phyloP scores from a whole-genome alignment of 441 rosid species.

The Adansonia rubrostipa region DNA sequence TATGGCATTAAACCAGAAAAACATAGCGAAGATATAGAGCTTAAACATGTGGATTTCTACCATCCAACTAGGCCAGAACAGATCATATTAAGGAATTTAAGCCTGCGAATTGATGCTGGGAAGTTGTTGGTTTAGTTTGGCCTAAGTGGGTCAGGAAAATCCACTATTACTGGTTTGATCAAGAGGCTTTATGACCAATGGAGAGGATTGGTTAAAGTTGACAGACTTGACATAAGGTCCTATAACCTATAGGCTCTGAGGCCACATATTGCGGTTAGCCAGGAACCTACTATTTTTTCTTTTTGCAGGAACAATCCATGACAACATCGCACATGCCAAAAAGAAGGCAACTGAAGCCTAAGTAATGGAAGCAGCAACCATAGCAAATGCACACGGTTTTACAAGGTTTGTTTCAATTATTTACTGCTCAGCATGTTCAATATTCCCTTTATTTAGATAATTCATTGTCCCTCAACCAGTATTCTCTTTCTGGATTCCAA shows the following conservation, averaged over 20 bases:
- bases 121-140: slow-evolving; percentile 28
- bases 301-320: slow-evolving; percentile 25
- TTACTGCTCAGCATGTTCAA: background rate
- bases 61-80: slow-evolving; percentile 26
- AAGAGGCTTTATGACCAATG: slow-evolving; percentile 27
- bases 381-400: slow-evolving; percentile 31
- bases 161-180: slow-evolving; percentile 23
- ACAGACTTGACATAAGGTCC: slow-evolving; percentile 20
- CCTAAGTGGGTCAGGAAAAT: slow-evolving; percentile 25
- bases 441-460: background rate
- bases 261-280: slow-evolving; percentile 26
- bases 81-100: slow-evolving; percentile 13
- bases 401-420: slow-evolving; percentile 14
- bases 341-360: slow-evolving; percentile 21
- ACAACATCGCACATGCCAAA: slow-evolving; percentile 26
- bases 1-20: slow-evolving; percentile 15
- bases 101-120: slow-evolving; percentile 21
- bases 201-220: slow-evolving; percentile 9
- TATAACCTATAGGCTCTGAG: slow-evolving; percentile 26
- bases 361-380: slow-evolving; percentile 20
- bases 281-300: slow-evolving; percentile 26
- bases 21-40: slow-evolving; percentile 19
- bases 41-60: slow-evolving; percentile 23
- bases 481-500: background rate
- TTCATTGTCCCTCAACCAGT: background rate